A percentile compares a stretch with the other conserved stretches of the same genome.
Evolutionary conservation across 2,329 filamentous ascomycete genomes (phyloP).

Genomic region (Ilyonectria mors-panacis): DNA sequence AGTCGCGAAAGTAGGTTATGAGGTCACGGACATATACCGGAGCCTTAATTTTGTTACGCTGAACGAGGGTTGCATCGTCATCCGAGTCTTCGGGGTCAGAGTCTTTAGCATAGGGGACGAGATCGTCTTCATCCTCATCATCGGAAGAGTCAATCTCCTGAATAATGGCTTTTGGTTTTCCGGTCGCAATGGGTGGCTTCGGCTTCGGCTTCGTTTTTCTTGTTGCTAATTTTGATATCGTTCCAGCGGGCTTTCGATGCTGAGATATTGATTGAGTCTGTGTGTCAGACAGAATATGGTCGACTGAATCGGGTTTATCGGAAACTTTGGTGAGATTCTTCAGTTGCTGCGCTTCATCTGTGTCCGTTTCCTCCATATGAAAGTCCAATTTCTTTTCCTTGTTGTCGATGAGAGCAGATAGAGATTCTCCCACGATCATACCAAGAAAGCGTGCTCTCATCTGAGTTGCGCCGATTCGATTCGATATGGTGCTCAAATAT

Average conservation of each 20-base stretch:
- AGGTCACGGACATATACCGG: slow-evolving; percentile 94
- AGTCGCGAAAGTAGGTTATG: slow-evolving; percentile 82
- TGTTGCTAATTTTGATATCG: slow-evolving; percentile 19
- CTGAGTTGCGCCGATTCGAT: slow-evolving; percentile 85
- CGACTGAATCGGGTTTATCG: slow-evolving; percentile 74
- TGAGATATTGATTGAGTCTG: slow-evolving; percentile 8
- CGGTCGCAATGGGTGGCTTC: slow-evolving; percentile 47
- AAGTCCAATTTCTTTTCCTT: slow-evolving; percentile 84
- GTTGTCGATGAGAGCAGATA: slow-evolving; percentile 76
- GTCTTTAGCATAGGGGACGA: slow-evolving; percentile 86
- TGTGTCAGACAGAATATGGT: slow-evolving; percentile 60
- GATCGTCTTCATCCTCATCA: slow-evolving; percentile 75
- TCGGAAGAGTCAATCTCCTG: slow-evolving; percentile 76
- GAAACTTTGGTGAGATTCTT: slow-evolving; percentile 73
- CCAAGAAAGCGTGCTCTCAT: slow-evolving; percentile 84
- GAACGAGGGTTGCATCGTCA: slow-evolving; percentile 90
- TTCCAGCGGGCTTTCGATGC: slow-evolving; percentile 13
- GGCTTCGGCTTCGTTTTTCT: slow-evolving; percentile 50
- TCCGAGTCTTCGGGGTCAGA: slow-evolving; percentile 93
- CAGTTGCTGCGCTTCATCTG: slow-evolving; percentile 82
- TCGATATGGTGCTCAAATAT: slow-evolving; percentile 87
- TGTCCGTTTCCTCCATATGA: slow-evolving; percentile 83
- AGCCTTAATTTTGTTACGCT: slow-evolving; percentile 84
- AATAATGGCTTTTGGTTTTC: slow-evolving; percentile 65
- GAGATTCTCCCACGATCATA: slow-evolving; percentile 86